These are phyloP conservation scores for Cercospora sojina DNA, from an alignment of 2,329 filamentous ascomycete genomes.

Conservation along the genomic window DNA sequence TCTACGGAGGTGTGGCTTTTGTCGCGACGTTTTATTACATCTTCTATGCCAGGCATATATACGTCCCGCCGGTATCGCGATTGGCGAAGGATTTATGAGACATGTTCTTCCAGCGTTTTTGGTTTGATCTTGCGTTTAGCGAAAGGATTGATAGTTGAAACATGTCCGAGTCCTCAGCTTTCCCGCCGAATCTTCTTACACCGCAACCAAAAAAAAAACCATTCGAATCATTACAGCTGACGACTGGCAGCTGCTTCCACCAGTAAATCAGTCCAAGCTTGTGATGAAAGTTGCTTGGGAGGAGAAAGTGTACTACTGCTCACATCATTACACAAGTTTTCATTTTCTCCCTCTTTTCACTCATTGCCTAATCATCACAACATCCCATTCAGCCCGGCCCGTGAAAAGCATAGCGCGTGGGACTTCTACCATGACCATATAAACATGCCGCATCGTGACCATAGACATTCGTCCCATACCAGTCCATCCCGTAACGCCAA, in stretches of 20 bases:
- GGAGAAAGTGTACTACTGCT: not conserved
- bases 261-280: not conserved
- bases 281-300: not conserved
- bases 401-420: not conserved
- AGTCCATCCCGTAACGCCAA: not conserved
- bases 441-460: slow-evolving; percentile 1
- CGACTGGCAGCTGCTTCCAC: too few relatives aligned
- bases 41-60: slow-evolving; percentile 35
- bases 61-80: slow-evolving; percentile 28
- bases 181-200: not conserved
- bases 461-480: not conserved
- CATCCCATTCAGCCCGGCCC: not conserved
- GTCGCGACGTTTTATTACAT: slow-evolving; percentile 28
- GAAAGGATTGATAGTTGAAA: not conserved
- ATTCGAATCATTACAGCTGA: too few relatives aligned
- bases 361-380: not conserved
- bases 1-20: slow-evolving; percentile 27
- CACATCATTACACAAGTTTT: not conserved
- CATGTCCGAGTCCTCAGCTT: not conserved
- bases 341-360: not conserved
- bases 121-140: not conserved
- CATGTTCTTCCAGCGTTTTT: not conserved
- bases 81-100: slow-evolving; percentile 27
- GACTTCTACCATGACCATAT: not conserved
- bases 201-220: too few relatives aligned